Base-by-base conservation (phyloP, 805 yeast species). In the Suhomyces tanzawaensis region DNA sequence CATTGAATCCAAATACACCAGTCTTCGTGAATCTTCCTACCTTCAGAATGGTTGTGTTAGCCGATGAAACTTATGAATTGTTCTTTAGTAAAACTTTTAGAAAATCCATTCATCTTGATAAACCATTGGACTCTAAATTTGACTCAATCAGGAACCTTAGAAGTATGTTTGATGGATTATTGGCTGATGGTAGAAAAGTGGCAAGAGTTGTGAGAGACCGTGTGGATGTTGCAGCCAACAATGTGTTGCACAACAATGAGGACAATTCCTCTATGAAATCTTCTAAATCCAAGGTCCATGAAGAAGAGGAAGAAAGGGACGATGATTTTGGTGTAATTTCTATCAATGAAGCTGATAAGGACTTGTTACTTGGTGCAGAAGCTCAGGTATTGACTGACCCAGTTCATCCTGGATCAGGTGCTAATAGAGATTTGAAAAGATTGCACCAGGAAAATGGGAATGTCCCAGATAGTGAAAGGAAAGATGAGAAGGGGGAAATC, bases 171-270 rank as follows among this genome's bases (percentile, higher is more conserved):
- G 95, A 88, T 58, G 91, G 93, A 8, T 72, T 93, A 41, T 73
- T 91, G 43, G 93, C 95, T 0, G 97, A 93, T 63, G 97, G 98
- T 4, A 74, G 87, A 56, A 78, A 91, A 40, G 95, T 91, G 11
- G 98, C 98, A 1, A 80, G 76, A 37, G 90, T 88, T 54, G 95
- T 93, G 3, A 80, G 91, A 47, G 81, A 84, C 48, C 81, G 95
- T 46, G 89, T 88, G 75, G 96, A 89, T 57, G 79, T 82, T 12
- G 80, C 76, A 7, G 32, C 32, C 32, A 37, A 37, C 15, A 34
- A 35, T 21, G 36, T 33, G 4, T 25, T 33, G 19, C 36, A 22
- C 15, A 32, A 19, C 28, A 30, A 30, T 19, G 34, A 43, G 18
- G 54, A 52, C 12, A 45, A 39, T 26, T 37, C 52, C 27, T 70